Percentiles rank a stretch among this genome's conserved stretches.
Conservation (phyloP, 2,329 filamentous ascomycete species). For the Colletotrichum sojae region DNA sequence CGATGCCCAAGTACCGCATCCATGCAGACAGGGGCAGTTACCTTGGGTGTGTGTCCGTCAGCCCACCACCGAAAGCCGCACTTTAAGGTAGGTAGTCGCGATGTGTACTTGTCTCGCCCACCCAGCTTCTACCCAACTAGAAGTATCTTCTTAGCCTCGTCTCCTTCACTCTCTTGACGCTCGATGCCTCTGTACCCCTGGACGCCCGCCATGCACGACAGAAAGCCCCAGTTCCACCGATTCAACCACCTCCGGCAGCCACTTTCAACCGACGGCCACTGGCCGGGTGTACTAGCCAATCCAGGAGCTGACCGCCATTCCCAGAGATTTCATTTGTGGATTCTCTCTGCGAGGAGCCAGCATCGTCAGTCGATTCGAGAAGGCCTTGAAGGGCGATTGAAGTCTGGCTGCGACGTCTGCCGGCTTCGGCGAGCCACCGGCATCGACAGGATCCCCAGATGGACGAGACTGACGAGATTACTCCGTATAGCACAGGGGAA, state of each 20-base stretch:
- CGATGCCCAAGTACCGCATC: conserved; percentile 28
- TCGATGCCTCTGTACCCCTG: conserved; percentile 2
- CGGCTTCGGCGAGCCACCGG: not conserved
- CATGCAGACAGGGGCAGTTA: not conserved
- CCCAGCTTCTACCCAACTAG: not conserved
- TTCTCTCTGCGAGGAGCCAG: not conserved
- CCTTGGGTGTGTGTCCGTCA: not conserved
- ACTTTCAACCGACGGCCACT: conserved; percentile 28
- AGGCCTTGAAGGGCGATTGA: not conserved
- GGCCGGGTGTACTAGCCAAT: conserved; percentile 31
- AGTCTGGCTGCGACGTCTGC: conserved; percentile 1
- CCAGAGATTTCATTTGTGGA: conserved; percentile 28
- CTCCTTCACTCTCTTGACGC: not conserved
- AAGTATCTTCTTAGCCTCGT: conserved; percentile 25
- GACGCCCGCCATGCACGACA: conserved; percentile 31
- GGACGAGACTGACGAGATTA: not conserved
- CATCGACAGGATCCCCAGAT: not conserved
- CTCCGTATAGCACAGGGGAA: not conserved
- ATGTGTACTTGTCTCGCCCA: conserved; percentile 8
- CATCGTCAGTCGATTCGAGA: conserved; percentile 7
- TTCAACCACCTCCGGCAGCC: conserved; percentile 30
- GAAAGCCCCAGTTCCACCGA: conserved; percentile 24
- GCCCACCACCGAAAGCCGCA: not conserved
- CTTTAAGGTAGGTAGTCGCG: not conserved
- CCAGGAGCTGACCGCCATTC: conserved; percentile 45